These are phyloP conservation scores for Tetrahymena thermophila DNA, from an alignment of 73 alveolate species.

Conservation along the genomic window DNA sequence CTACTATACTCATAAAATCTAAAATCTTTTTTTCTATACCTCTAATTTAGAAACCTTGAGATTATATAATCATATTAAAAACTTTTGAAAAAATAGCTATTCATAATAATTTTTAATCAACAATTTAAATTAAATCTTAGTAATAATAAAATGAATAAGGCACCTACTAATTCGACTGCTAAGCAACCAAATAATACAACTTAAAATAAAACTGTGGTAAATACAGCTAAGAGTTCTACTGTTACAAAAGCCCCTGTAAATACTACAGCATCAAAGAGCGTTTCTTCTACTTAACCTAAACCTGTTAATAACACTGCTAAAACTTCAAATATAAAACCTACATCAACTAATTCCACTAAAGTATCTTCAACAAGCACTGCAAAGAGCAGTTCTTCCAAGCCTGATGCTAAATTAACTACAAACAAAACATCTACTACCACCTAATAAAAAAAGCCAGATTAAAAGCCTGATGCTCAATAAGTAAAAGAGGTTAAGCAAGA, in stretches of 20 bases:
- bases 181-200: background rate
- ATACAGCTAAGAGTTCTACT: background rate
- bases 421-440: background rate
- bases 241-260: background rate
- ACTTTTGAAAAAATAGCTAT: too few species aligned
- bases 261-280: background rate
- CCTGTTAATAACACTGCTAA: background rate
- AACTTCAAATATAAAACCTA: background rate
- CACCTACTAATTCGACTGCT: background rate
- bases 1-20: too few species aligned
- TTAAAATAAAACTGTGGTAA: background rate
- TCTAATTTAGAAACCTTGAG: too few species aligned
- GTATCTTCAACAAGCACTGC: background rate
- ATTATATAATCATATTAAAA: too few species aligned
- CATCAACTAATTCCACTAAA: background rate
- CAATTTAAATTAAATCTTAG: too few species aligned
- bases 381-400: background rate
- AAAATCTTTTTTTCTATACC: too few species aligned
- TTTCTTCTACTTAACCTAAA: background rate
- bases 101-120: too few species aligned
- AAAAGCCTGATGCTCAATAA: background rate
- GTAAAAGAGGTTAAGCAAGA: background rate
- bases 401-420: background rate
- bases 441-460: background rate
- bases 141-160: background rate